Evolutionary conservation across 164 flowering plant species (phyloP).

Genomic region (Nymphaea thermarum): DNA sequence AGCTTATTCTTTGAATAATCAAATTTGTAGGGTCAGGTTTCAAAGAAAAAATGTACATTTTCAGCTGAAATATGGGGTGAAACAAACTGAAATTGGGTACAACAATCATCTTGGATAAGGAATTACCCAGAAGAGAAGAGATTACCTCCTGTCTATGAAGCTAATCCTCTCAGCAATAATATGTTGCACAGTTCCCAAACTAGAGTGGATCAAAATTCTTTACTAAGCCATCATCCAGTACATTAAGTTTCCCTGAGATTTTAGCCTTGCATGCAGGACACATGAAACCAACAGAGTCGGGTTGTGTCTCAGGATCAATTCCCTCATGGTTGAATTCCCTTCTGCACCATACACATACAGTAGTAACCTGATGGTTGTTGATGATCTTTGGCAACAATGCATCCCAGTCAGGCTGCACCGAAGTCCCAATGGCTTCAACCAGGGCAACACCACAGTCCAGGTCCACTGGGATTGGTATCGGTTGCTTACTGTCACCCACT

Average conservation of each 20-base stretch:
- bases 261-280: constrained; percentile 72
- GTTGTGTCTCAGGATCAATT: constrained; percentile 31
- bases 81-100: no score
- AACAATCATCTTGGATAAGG: no score
- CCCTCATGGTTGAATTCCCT: constrained; percentile 47
- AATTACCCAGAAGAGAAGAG: neutral
- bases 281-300: constrained; percentile 74
- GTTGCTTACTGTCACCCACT: constrained; percentile 43
- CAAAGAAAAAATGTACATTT: no score
- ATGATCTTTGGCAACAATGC: constrained; percentile 23
- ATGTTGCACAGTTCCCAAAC: neutral
- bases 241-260: constrained; percentile 50
- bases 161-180: neutral
- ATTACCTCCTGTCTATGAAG: neutral
- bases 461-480: constrained; percentile 25
- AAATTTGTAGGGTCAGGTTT: no score
- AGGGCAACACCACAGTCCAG: constrained; percentile 22
- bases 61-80: no score
- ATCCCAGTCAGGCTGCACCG: constrained; percentile 31
- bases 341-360: constrained; percentile 79
- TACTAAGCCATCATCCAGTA: constrained; percentile 13
- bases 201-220: neutral
- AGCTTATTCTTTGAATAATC: no score
- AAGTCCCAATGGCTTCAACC: constrained; percentile 20
- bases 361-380: constrained; percentile 20